phyloP scores from a whole-genome alignment of 129 eudicot species.

The Chrysanthemum seticuspe region DNA sequence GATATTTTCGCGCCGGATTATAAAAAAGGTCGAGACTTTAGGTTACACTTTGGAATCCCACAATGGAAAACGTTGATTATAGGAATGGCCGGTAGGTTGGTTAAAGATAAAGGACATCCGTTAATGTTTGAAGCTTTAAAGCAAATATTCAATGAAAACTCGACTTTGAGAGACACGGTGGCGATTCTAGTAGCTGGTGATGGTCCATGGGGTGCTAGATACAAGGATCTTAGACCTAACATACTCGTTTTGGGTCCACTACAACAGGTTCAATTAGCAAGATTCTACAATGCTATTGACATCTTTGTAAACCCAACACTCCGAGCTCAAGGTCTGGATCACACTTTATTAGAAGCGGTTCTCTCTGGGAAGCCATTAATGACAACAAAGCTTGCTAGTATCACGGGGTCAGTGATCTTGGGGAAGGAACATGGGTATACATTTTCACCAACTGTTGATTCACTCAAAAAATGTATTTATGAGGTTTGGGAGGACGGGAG shows the following conservation, averaged over 20 bases:
- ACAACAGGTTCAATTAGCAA: constrained; percentile 49
- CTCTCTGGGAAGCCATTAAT: constrained; percentile 67
- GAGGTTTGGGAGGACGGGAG: constrained; percentile 71
- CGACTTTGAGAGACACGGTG: constrained; percentile 46
- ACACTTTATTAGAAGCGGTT: constrained; percentile 68
- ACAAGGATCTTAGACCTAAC: constrained; percentile 59
- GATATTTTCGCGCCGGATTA: constrained; percentile 49
- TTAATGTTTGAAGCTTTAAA: constrained; percentile 66
- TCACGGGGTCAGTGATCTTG: constrained; percentile 59
- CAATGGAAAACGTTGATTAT: constrained; percentile 43
- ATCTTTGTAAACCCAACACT: constrained; percentile 71
- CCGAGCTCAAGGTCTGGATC: constrained; percentile 83
- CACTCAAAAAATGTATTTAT: constrained; percentile 50
- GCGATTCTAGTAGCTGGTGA: constrained; percentile 68
- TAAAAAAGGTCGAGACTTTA: constrained; percentile 35
- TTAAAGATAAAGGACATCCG: constrained; percentile 82
- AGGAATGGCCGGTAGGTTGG: constrained; percentile 77
- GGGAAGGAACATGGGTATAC: constrained; percentile 63
- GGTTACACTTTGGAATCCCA: constrained; percentile 36
- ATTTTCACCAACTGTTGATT: constrained; percentile 57
- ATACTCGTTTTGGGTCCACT: constrained; percentile 63
- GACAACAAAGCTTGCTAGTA: constrained; percentile 79
- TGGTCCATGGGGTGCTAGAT: constrained; percentile 78
- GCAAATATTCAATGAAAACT: constrained; percentile 57
- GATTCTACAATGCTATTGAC: constrained; percentile 66